phyloP scores from a whole-genome alignment of 352 stramenopile species.

The Phytophthora pisi region DNA sequence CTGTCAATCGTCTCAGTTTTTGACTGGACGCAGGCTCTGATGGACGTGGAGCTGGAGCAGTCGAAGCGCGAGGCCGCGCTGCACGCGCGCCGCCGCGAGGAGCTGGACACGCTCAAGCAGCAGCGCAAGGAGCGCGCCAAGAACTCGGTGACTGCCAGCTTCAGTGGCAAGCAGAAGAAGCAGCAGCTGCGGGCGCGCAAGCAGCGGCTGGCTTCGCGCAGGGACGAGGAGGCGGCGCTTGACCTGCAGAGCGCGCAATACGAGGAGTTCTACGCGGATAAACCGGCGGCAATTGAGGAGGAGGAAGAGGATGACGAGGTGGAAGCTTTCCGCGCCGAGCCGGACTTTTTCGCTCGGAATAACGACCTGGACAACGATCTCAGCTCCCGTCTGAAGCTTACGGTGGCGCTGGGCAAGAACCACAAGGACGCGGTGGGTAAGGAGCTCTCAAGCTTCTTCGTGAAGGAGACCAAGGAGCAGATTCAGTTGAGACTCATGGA shows the following conservation, averaged over 20 bases:
- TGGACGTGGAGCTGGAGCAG: conserved; percentile 47
- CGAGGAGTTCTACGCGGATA: conserved; percentile 47
- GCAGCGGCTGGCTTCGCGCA: conserved; percentile 71
- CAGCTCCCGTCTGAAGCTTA: conserved; percentile 74
- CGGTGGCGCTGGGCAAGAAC: conserved; percentile 80
- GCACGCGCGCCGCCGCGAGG: conserved; percentile 68
- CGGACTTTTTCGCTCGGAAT: conserved; percentile 74
- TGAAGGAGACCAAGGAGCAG: conserved; percentile 89
- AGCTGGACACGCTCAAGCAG: conserved; percentile 81
- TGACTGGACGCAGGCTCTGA: conserved; percentile 21
- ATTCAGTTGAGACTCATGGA: conserved; percentile 88
- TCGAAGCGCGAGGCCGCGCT: conserved; percentile 70
- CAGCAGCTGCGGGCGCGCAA: conserved; percentile 83
- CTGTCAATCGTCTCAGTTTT: neutral
- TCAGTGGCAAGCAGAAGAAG: conserved; percentile 90
- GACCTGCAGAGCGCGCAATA: conserved; percentile 71
- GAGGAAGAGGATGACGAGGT: conserved; percentile 33
- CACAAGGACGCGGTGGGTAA: conserved; percentile 85
- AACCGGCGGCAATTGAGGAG: conserved; percentile 26
- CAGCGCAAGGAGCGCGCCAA: conserved; percentile 80
- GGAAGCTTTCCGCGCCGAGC: conserved; percentile 51
- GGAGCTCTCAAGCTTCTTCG: conserved; percentile 86
- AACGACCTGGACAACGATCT: conserved; percentile 73
- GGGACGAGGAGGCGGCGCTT: conserved; percentile 57
- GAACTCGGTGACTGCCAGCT: conserved; percentile 57